Conservation (phyloP, 2,329 filamentous ascomycete genomes). For the Neocatenulostroma microsporum region DNA sequence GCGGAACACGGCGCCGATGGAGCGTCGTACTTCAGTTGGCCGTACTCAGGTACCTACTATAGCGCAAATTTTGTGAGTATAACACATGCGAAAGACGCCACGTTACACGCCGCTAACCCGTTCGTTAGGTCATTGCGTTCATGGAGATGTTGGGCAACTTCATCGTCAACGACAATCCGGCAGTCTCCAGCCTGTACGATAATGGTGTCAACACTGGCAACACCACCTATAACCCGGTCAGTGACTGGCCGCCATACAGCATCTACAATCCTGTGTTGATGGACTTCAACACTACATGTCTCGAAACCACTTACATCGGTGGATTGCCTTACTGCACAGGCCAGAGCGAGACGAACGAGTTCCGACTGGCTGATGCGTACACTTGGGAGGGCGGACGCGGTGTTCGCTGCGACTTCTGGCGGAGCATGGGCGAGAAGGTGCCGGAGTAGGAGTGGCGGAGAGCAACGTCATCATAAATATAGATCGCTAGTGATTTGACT, state of each 20-base stretch:
- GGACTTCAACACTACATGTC: slow-evolving; percentile 43
- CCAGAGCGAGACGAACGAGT: slow-evolving; percentile 32
- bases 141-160: slow-evolving; percentile 42
- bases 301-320: background rate
- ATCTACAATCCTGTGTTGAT: slow-evolving; percentile 32
- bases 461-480: no score
- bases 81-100: no score
- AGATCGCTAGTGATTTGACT: no score
- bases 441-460: slow-evolving; percentile 20
- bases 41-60: no score
- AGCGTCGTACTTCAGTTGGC: no score
- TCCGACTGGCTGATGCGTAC: slow-evolving; percentile 38
- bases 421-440: slow-evolving; percentile 21
- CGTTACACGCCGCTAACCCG: no score
- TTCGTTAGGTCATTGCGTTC: slow-evolving; percentile 28
- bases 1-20: slow-evolving; percentile 36
- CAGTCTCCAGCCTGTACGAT: slow-evolving; percentile 31
- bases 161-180: slow-evolving; percentile 36
- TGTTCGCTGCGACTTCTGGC: slow-evolving; percentile 41
- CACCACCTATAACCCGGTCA: slow-evolving; percentile 9
- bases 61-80: no score
- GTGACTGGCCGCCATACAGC: slow-evolving; percentile 23
- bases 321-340: slow-evolving; percentile 18
- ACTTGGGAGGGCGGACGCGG: slow-evolving; percentile 45
- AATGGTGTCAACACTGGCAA: slow-evolving; percentile 23